Evolutionary conservation across 2,329 filamentous ascomycete species (phyloP).

Genomic region (Diaporthe sp.): DNA sequence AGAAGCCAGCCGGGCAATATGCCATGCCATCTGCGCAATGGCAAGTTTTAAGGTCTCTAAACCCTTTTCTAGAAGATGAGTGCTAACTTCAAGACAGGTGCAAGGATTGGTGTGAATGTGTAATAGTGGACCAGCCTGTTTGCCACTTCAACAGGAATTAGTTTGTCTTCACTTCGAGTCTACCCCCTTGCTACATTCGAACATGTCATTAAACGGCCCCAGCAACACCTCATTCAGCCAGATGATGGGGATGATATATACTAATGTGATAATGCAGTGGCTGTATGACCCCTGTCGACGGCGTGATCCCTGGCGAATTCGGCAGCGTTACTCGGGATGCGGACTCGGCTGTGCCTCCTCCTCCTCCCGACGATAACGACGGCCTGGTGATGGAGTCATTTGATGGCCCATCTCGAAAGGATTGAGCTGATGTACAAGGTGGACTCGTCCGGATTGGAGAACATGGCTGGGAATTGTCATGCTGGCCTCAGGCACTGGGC

Average conservation of each 20-base stretch:
- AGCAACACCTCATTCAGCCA: neutral
- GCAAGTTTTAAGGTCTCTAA: neutral
- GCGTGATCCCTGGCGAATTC: neutral
- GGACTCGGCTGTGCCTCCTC: neutral
- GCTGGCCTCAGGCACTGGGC: neutral
- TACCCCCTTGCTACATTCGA: too few relatives aligned
- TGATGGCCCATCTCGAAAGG: neutral
- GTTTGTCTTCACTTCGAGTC: neutral
- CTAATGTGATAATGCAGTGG: neutral
- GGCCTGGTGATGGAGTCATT: neutral
- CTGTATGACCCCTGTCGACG: neutral
- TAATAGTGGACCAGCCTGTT: neutral
- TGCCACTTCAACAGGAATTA: neutral
- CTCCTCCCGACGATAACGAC: neutral
- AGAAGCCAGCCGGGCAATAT: neutral
- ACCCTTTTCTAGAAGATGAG: neutral
- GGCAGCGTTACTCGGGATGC: neutral
- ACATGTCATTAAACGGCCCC: neutral
- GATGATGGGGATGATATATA: neutral
- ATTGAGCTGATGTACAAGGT: neutral
- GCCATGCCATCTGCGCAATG: neutral
- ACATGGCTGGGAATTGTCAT: neutral
- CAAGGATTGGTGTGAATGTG: neutral
- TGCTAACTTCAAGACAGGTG: neutral
- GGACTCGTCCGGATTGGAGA: neutral